Percentiles rank a stretch among this genome's conserved stretches.
Evolutionary conservation across 2,329 filamentous ascomycete genomes (phyloP).

Genomic region (Fonsecaea monophora): DNA sequence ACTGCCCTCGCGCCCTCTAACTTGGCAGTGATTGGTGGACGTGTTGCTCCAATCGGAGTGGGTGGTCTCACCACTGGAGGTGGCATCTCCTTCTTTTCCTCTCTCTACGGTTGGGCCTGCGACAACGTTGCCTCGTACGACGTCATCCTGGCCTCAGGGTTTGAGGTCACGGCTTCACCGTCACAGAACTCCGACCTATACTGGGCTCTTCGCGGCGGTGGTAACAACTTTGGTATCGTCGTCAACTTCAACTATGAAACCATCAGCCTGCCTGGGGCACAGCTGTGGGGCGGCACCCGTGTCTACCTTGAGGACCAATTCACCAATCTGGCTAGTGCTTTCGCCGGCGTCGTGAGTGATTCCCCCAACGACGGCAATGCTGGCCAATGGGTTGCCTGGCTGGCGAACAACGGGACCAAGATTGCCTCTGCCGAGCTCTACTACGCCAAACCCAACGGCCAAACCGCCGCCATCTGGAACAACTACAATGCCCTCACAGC

Average conservation of each 20-base stretch:
- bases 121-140: constrained; percentile 40
- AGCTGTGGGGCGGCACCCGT: constrained; percentile 35
- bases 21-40: constrained; percentile 46
- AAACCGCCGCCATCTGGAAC: constrained; percentile 47
- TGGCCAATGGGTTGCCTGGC: constrained; percentile 15
- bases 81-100: constrained; percentile 33
- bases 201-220: constrained; percentile 51
- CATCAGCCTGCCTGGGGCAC: constrained; percentile 21
- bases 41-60: constrained; percentile 41
- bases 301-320: constrained; percentile 39
- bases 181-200: constrained; percentile 47
- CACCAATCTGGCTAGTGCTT: constrained; percentile 43
- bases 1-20: constrained; percentile 42
- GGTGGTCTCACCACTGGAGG: constrained; percentile 34
- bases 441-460: constrained; percentile 47
- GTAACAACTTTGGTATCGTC: constrained; percentile 50
- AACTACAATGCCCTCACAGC: constrained; percentile 46
- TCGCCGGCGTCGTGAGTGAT: constrained; percentile 44
- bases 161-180: constrained; percentile 44
- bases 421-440: constrained; percentile 46
- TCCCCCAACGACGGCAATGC: constrained; percentile 46
- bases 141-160: constrained; percentile 36
- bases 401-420: constrained; percentile 7
- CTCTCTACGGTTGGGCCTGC: constrained; percentile 35
- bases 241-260: constrained; percentile 51